These are phyloP conservation scores for Irineochytrium annulatum DNA, from an alignment of 192 early-diverging fungal genomes.

Conservation along the genomic window DNA sequence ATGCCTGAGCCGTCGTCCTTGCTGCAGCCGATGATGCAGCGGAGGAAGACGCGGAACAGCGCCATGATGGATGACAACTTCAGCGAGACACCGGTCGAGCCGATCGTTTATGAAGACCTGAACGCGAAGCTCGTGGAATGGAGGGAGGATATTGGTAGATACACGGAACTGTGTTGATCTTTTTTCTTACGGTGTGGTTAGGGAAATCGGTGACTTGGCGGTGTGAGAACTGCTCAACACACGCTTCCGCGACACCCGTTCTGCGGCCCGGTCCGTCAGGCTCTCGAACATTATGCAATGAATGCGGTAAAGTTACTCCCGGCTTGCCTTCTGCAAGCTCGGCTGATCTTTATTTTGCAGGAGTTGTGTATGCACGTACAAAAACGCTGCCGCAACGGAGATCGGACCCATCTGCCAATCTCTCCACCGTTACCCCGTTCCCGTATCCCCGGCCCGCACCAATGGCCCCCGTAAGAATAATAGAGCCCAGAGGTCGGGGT, in stretches of 20 bases:
- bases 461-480: not conserved
- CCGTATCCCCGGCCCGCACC: not conserved
- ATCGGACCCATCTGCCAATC: slow-evolving; percentile 8
- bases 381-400: not conserved
- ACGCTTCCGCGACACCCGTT: slow-evolving; percentile 18
- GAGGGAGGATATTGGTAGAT: too few relatives aligned
- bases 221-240: slow-evolving; percentile 27
- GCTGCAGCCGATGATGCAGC: too few relatives aligned
- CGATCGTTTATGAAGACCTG: too few relatives aligned
- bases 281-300: slow-evolving; percentile 29
- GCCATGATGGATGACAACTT: too few relatives aligned
- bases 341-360: not conserved
- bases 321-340: slow-evolving; percentile 14
- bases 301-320: too few relatives aligned
- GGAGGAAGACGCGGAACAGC: too few relatives aligned
- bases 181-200: too few relatives aligned
- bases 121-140: too few relatives aligned
- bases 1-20: too few relatives aligned
- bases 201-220: slow-evolving; percentile 19
- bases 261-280: slow-evolving; percentile 29
- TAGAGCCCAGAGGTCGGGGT: not conserved
- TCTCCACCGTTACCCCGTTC: not conserved
- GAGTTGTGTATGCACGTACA: slow-evolving; percentile 11
- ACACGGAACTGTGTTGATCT: too few relatives aligned
- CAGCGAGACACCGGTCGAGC: too few relatives aligned